Evolutionary conservation across 805 yeast genomes (phyloP), one percentile per base, ranked within the genome.

Genomic region (Zygoascus flipseniorum): DNA sequence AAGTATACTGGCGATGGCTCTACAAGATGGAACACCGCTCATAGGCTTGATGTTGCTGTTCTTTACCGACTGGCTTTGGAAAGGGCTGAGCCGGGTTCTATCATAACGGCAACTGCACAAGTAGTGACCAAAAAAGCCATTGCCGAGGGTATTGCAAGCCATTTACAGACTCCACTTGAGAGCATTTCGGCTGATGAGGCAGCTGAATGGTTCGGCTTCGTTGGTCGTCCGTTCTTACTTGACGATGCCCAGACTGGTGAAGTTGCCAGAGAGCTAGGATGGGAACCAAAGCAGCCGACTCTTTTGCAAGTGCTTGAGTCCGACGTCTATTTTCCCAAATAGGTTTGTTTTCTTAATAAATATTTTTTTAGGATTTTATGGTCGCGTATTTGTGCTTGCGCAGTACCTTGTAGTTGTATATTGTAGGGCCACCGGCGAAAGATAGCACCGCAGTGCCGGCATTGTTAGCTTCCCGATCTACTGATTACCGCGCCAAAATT

Each of bases 1-100:
- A 55, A 66, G 6, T 73, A 69, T 59, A 57, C 69, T 10, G 77
- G 74, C 11, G 71, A 65, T 32, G 72, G 71, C 20, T 53, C 55
- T 14, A 65, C 62, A 51, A 48, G 42, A 6, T 72, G 73, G 73
- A 51, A 70, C 2, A 67, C 70, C 8, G 68, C 64, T 41, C 61
- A 67, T 50, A 59, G 61, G 10, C 19, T 41, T 1, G 76, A 72
- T 61, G 69, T 65, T 16, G 75, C 73, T 10, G 50, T 20, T 5
- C 45, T 70, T 19, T 71, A 52, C 63, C 46, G 64, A 45, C 44
- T 59, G 54, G 67, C 65, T 54, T 31, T 64, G 43, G 62, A 67
- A 51, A 59, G 60, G 41, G 62, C 67, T 32, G 51, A 52, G 46
- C 56, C 70, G 51, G 66, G 70, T 37, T 47, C 50, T 37, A 55